phyloP scores from a whole-genome alignment of 768 basidiomycete species.

The Austroboletus eburneus region DNA sequence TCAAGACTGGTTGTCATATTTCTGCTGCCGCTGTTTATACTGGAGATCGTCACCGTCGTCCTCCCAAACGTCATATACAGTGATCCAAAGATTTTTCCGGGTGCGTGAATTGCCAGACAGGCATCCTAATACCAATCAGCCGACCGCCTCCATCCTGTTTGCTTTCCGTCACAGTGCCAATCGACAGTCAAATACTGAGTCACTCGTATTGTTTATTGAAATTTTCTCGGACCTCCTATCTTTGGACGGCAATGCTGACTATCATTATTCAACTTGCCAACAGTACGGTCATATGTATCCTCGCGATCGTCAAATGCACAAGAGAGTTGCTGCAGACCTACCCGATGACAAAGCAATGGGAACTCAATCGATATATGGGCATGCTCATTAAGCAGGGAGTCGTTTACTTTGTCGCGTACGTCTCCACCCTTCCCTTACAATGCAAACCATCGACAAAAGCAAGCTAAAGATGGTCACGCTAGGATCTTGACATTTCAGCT shows the following conservation, averaged over 20 bases:
- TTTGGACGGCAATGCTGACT: background rate
- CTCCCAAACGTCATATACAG: background rate
- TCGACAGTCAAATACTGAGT: background rate
- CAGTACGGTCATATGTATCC: background rate
- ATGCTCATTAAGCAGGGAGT: conserved; percentile 4
- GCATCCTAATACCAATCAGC: background rate
- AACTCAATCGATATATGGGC: conserved; percentile 3
- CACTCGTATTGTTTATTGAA: background rate
- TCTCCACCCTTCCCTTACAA: background rate
- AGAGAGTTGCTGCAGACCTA: no score
- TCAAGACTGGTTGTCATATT: background rate
- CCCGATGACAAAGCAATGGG: no score
- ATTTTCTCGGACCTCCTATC: background rate
- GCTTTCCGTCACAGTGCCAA: background rate
- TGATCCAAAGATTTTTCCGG: background rate
- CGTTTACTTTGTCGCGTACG: conserved; percentile 10
- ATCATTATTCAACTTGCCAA: background rate
- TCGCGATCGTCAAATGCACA: conserved; percentile 3
- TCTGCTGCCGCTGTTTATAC: background rate
- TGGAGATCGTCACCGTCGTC: background rate
- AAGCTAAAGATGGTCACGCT: background rate
- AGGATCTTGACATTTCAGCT: background rate
- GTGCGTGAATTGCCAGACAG: background rate
- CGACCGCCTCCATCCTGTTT: no score
- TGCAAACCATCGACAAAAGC: background rate